These are phyloP conservation scores for Dispira simplex DNA, from an alignment of 192 early-diverging fungal genomes.

Conservation along the genomic window DNA sequence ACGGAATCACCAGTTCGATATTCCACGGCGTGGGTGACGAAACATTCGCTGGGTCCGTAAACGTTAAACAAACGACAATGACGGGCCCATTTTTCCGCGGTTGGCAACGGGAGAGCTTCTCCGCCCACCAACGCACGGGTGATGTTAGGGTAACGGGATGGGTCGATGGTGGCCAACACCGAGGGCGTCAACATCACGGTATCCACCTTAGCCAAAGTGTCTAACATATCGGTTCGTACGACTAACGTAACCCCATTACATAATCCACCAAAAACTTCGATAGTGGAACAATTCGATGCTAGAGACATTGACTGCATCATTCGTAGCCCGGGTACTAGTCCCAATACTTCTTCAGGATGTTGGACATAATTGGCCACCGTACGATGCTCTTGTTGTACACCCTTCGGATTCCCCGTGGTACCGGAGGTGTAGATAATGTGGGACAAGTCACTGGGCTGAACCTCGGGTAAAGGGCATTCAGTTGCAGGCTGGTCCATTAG, in stretches of 20 bases:
- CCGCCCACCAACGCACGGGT: neutral
- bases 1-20: neutral
- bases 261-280: neutral
- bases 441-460: neutral
- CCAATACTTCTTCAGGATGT: neutral
- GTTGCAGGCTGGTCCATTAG: neutral
- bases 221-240: neutral
- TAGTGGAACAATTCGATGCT: neutral
- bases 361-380: conserved; percentile 2
- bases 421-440: conserved; percentile 9
- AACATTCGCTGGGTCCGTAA: neutral
- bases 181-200: neutral
- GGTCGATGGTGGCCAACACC: neutral
- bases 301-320: neutral
- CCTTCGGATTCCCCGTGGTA: conserved; percentile 6
- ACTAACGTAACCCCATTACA: conserved; percentile 1
- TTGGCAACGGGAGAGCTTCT: neutral
- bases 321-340: neutral
- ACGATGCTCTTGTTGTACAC: neutral
- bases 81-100: neutral
- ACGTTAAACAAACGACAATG: neutral
- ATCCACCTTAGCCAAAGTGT: neutral
- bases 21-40: too few species aligned
- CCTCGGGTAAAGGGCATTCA: neutral
- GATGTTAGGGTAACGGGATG: neutral